Conservation (phyloP, 2,329 filamentous ascomycete genomes). For the Annulohypoxylon truncatum region DNA sequence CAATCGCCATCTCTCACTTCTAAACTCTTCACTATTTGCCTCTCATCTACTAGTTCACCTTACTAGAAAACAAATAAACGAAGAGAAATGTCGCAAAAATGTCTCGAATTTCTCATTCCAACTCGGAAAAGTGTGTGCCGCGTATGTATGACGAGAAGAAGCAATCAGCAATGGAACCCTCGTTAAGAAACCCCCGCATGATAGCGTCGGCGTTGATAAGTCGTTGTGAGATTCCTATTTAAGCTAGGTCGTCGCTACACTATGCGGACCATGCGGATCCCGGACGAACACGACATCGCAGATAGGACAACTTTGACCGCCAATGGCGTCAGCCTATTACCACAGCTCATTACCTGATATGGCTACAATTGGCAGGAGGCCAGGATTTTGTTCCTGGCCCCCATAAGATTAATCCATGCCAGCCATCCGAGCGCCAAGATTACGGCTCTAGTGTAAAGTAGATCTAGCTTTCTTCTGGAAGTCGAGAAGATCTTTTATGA, state of each 20-base stretch:
- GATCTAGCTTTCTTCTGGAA: not conserved
- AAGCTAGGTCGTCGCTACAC: constrained; percentile 35
- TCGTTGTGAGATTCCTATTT: constrained; percentile 44
- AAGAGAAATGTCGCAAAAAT: not conserved
- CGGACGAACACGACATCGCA: constrained; percentile 17
- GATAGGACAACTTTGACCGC: constrained; percentile 29
- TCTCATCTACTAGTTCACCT: not conserved
- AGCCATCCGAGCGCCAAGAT: constrained; percentile 11
- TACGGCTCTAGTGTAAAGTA: not conserved
- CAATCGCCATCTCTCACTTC: not conserved
- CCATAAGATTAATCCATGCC: constrained; percentile 27
- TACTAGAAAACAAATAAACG: not conserved
- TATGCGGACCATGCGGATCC: constrained; percentile 19
- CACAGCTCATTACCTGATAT: constrained; percentile 26
- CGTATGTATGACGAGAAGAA: constrained; percentile 4
- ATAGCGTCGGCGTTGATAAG: constrained; percentile 37
- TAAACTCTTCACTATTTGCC: not conserved
- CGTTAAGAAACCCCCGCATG: constrained; percentile 26
- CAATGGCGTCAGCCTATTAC: constrained; percentile 35
- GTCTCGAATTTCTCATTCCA: not conserved
- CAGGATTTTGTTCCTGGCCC: constrained; percentile 3
- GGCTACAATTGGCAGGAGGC: constrained; percentile 12
- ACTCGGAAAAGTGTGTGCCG: not conserved
- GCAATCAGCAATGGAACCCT: constrained; percentile 7
- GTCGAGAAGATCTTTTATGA: constrained; percentile 17